Base-by-base conservation (phyloP, 805 yeast genomes). In the Grigorovia humatica region DNA sequence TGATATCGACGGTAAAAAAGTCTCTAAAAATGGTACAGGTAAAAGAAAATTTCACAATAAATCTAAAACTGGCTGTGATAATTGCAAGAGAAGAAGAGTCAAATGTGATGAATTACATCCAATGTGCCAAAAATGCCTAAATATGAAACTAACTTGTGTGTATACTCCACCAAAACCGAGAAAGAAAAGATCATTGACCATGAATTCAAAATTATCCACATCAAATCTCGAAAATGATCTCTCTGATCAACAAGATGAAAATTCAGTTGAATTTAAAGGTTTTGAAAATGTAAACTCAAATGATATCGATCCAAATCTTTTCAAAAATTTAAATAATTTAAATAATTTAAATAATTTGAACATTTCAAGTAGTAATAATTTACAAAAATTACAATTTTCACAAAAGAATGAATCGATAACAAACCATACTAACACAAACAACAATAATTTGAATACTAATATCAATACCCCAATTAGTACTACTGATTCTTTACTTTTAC, bases 21-120 rank as follows among this genome's bases (percentile, higher is more conserved):
- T 64, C 8, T 67, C 69, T 50, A 68, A 60, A 52, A 66, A 70
- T 1, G 70, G 84, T 1, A 78, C 82, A 0, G 88, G 85, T 2
- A 90, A 88, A 68, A 76, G 97, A 47, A 85, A 87, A 63, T 91
- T 84, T 63, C 98, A 91, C 65, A 85, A 83, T 54, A 91, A 91
- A 69, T 85, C 95, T 44, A 78, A 95, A 53, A 79, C 79, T 52
- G 98, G 98, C 0, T 90, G 98, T 69, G 78, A 82, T 43, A 85
- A 95, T 1, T 90, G 98, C 68, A 90, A 90, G 63, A 77, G 80
- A 55, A 77, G 97, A 59, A 73, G 97, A 47, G 96, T 91, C 43
- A 90, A 90, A 64, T 90, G 98, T 72, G 97, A 90, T 66, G 97
- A 91, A 67, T 71, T 73, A 1, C 84, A 81, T 54, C 97, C 97